These are phyloP conservation scores for Candida smagusa DNA, from an alignment of 1,139 yeast genomes.

Conservation along the genomic window DNA sequence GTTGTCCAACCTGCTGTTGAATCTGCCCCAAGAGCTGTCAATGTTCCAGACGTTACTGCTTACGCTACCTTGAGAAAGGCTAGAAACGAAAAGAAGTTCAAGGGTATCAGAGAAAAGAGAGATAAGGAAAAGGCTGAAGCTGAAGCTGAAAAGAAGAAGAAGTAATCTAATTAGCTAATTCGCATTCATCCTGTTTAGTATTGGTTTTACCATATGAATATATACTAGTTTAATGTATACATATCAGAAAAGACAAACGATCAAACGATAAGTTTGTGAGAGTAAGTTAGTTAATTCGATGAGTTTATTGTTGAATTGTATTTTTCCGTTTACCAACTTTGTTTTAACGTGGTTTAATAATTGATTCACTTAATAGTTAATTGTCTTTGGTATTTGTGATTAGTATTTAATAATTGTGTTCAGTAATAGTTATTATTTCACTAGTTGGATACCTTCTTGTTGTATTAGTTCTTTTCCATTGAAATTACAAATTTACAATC, in stretches of 20 bases:
- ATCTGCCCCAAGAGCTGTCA: constrained; percentile 86
- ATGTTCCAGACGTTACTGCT: constrained; percentile 81
- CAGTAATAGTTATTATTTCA: too few species aligned
- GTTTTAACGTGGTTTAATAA: too few species aligned
- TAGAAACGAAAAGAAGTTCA: constrained; percentile 88
- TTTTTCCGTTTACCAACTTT: too few species aligned
- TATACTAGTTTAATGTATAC: constrained; percentile 9
- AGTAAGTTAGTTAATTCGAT: background rate
- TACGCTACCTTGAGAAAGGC: constrained; percentile 95
- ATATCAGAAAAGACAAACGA: constrained; percentile 1
- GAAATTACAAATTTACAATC: too few species aligned
- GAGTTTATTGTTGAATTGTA: background rate
- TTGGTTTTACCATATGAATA: constrained; percentile 7
- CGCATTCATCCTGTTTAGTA: constrained; percentile 7
- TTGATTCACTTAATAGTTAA: too few species aligned
- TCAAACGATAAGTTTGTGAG: background rate
- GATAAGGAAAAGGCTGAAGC: constrained; percentile 97
- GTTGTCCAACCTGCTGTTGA: constrained; percentile 75
- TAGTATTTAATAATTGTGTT: too few species aligned
- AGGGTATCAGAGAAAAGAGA: constrained; percentile 97
- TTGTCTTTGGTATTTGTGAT: too few species aligned
- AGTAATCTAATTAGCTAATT: constrained; percentile 44
- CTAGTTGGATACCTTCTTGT: too few species aligned
- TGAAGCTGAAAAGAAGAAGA: constrained; percentile 96
- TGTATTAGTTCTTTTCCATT: too few species aligned